Evolutionary conservation across 768 basidiomycete species (phyloP), one percentile per base, ranked within the genome.

Genomic region (Lentinula aciculospora): DNA sequence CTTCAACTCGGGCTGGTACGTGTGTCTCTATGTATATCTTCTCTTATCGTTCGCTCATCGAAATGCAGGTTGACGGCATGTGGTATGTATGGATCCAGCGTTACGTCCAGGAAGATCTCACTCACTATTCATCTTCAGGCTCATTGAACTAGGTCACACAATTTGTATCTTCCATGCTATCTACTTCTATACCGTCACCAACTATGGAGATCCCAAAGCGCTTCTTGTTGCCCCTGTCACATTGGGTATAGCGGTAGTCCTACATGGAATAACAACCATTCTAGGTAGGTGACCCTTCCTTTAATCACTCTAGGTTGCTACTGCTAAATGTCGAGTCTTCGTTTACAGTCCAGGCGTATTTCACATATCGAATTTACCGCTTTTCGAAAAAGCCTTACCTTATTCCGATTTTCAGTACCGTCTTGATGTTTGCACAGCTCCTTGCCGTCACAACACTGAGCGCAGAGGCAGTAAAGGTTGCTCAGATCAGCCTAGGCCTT

Each of bases 351-450:
- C 53, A 54, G 27, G 53, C 31, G 28, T 54, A 40, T 25, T 54
- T 54, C 36, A 54, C 53, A 15, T 54, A 54, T 25, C 34, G 53
- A 25, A 54, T 54, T 25, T 39, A 15, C 29, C 53, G 40, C 12
- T 54, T 54, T 25, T 54, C 53, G 9, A 4, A 21, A 10, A 39
- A 40, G 25, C 53, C 53, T n/a, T 44, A 40, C 36, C 21, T 54
- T n/a, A 39, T 54, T 25, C 53, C 53, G 15, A 54, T 54, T 15
- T 23, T 54, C 34, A 54, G 53, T 23, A 54, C 27, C 19, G 5
- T 54, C 31, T 37, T 54, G 10, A 54, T 54, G 53, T 31, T 54
- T 40, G 40, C 53, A 10, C 53, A 54, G n/a, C 53, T 54, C 17
- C 36, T 54, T 13, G 53, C 53, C 3, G 53, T 54, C n/a, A 39